These are phyloP conservation scores for Davidsoniella neocaledoniae DNA, from an alignment of 2,329 filamentous ascomycete genomes.

Conservation along the genomic window DNA sequence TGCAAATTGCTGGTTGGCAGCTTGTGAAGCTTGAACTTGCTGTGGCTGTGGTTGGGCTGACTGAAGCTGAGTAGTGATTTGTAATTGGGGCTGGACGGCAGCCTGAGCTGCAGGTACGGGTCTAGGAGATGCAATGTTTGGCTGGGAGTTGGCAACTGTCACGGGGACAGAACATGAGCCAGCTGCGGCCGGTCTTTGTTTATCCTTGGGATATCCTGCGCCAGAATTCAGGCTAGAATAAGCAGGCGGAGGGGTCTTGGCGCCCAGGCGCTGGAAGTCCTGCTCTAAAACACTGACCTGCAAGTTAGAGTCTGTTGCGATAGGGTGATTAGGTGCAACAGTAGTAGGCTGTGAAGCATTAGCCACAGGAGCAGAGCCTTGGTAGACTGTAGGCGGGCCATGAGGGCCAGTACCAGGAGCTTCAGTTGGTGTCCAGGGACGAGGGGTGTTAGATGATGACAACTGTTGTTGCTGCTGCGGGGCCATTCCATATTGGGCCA, in stretches of 20 bases:
- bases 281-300: constrained; percentile 63
- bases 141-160: constrained; percentile 3
- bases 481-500: constrained; percentile 55
- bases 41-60: constrained; percentile 7
- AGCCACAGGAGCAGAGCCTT: constrained; percentile 43
- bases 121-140: constrained; percentile 6
- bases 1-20: neutral
- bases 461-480: constrained; percentile 16
- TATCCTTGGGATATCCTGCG: constrained; percentile 62
- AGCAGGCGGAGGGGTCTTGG: constrained; percentile 80
- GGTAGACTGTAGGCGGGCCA: constrained; percentile 80
- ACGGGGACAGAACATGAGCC: constrained; percentile 10
- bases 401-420: constrained; percentile 71
- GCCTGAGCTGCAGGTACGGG: constrained; percentile 13
- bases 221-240: constrained; percentile 59
- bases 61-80: constrained; percentile 9
- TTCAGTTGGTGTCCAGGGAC: constrained; percentile 94
- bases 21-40: neutral
- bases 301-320: constrained; percentile 18
- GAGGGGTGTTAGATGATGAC: constrained; percentile 21
- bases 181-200: constrained; percentile 33
- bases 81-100: constrained; percentile 4
- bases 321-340: neutral
- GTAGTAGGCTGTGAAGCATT: constrained; percentile 12
- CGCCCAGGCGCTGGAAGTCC: constrained; percentile 68